These are phyloP conservation scores for Parathielavia appendiculata DNA, from an alignment of 495 filamentous ascomycete genomes.

Conservation along the genomic window DNA sequence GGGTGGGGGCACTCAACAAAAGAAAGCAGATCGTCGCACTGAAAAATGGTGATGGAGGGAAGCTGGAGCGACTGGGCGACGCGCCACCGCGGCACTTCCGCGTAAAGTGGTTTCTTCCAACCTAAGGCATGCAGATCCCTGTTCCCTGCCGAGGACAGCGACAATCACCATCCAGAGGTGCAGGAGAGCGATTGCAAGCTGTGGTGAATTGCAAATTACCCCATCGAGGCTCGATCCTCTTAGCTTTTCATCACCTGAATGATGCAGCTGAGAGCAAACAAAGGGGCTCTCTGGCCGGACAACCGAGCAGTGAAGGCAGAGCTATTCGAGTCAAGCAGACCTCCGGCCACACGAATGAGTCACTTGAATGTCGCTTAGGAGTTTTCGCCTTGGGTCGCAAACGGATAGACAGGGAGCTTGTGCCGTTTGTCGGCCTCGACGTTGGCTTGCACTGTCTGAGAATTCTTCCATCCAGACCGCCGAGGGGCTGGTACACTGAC, in stretches of 20 bases:
- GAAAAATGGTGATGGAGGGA: conserved; percentile 20
- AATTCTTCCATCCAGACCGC: background rate
- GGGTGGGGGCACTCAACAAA: conserved; percentile 19
- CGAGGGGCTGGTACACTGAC: background rate
- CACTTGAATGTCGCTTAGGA: conserved; percentile 21
- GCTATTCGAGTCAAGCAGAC: background rate
- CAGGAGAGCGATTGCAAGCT: conserved; percentile 3
- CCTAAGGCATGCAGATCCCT: conserved; percentile 26
- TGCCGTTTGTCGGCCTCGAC: background rate
- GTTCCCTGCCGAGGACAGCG: conserved; percentile 16
- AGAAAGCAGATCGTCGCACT: conserved; percentile 16
- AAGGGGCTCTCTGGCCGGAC: background rate
- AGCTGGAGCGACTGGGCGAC: conserved; percentile 18
- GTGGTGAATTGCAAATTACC: background rate
- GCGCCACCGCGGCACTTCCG: conserved; percentile 27
- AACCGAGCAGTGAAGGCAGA: conserved; percentile 2
- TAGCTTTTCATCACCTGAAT: background rate
- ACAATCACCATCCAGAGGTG: conserved; percentile 4
- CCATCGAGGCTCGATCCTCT: conserved; percentile 1
- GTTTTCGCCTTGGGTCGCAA: background rate
- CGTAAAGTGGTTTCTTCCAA: conserved; percentile 33
- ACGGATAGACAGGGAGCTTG: conserved; percentile 3
- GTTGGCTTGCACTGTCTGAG: background rate
- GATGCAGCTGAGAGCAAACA: conserved; percentile 2
- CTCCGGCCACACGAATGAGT: conserved; percentile 15